Percentiles rank a stretch among this genome's conserved stretches.
Evolutionary conservation across 768 basidiomycete genomes (phyloP).

Genomic region (Hypholoma sublateritium): DNA sequence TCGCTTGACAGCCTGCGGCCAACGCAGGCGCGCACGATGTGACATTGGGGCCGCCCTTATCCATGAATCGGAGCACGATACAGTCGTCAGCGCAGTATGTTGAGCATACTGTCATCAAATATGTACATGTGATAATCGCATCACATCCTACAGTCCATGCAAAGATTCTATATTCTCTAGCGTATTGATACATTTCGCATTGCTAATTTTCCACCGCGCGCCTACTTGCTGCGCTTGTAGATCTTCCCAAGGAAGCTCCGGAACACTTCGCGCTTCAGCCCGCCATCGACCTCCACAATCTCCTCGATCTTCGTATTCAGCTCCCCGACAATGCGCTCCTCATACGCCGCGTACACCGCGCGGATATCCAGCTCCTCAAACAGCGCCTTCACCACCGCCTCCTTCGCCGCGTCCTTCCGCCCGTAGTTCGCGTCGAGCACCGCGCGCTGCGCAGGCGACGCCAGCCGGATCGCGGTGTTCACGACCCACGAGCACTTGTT

Average conservation of each 20-base stretch:
- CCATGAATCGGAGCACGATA: no score
- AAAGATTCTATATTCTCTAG: no score
- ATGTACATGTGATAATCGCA: no score
- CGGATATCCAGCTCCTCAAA: slow-evolving; percentile 72
- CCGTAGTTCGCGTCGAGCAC: slow-evolving; percentile 59
- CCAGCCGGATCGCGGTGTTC: slow-evolving; percentile 75
- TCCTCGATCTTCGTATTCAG: slow-evolving; percentile 69
- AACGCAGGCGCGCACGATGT: no score
- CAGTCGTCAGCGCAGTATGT: no score
- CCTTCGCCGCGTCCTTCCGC: slow-evolving; percentile 53
- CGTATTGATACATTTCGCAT: no score
- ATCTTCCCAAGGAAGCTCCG: slow-evolving; percentile 88
- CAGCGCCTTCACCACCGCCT: slow-evolving; percentile 49
- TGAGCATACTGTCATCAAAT: no score
- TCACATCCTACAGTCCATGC: no score
- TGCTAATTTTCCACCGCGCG: no score
- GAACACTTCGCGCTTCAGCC: slow-evolving; percentile 71
- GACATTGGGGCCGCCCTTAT: no score
- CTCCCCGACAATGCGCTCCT: slow-evolving; percentile 66
- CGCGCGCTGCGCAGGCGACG: slow-evolving; percentile 52
- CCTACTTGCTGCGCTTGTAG: slow-evolving; percentile 58
- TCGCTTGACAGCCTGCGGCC: no score
- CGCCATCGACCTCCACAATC: slow-evolving; percentile 63
- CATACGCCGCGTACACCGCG: slow-evolving; percentile 72
- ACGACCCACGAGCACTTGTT: slow-evolving; percentile 99